phyloP scores from a whole-genome alignment of 73 alveolate species.

The Paramecium caudatum region DNA sequence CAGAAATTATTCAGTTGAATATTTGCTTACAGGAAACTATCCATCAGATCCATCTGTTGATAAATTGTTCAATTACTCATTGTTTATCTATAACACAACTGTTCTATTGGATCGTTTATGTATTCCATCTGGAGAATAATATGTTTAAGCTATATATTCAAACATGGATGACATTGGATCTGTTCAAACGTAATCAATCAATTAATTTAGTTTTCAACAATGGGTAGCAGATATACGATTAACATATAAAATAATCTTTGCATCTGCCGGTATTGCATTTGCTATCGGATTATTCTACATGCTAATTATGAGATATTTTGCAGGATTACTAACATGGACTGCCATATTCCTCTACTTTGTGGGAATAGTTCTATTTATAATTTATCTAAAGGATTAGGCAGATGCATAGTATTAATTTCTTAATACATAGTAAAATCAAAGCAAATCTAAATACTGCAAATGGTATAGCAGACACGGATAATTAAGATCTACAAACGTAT shows the following conservation, averaged over 20 bases:
- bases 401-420: background rate
- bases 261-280: conserved; percentile 61
- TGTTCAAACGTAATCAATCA: background rate
- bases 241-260: conserved; percentile 48
- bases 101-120: conserved; percentile 45
- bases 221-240: conserved; percentile 61
- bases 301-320: conserved; percentile 60
- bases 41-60: background rate
- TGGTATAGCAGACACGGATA: conserved; percentile 26
- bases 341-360: conserved; percentile 52
- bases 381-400: conserved; percentile 36
- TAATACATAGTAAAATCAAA: background rate
- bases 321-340: conserved; percentile 49
- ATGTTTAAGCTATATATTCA: background rate
- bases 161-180: conserved; percentile 3
- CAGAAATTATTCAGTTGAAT: background rate
- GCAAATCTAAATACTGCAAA: conserved; percentile 31
- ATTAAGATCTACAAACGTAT: conserved; percentile 46
- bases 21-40: background rate
- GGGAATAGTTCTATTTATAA: conserved; percentile 21
- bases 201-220: conserved; percentile 29
- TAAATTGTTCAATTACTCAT: conserved; percentile 46
- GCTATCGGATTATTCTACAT: conserved; percentile 48
- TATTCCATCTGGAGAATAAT: conserved; percentile 50
- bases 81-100: conserved; percentile 45